Evolutionary conservation across 371 early-diverging fungal species (phyloP), one percentile per base, ranked within the genome.

Genomic region (Zychaea mexicana): DNA sequence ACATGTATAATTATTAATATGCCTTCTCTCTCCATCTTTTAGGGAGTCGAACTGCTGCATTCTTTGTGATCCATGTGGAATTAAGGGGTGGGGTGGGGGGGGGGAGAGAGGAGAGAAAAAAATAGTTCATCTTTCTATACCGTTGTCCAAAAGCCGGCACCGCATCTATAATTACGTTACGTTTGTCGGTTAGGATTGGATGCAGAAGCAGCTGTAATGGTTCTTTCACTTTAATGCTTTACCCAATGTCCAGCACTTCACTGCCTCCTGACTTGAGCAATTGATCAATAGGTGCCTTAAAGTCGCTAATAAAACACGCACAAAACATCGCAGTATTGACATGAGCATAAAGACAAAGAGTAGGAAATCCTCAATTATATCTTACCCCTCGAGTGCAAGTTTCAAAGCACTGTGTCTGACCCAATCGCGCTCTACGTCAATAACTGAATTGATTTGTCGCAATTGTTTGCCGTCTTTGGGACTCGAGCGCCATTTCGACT

Each of bases 231-330:
- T n/a, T n/a, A 26, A 9, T 30, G 2, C 46, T 39, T 27, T 78
- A 74, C 78, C 79, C 79, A 33, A 79, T 68, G 57, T 79, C 79
- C 36, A 79, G 54, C 36, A 79, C 76, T 71, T 79, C 79, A 33
- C 69, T 64, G 0, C 79, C 79, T 26, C 79, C 79, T 12, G 76
- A 71, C 47, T 74, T 70, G 21, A 79, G 53, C 33, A 70, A 53
- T 42, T 74, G 57, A 22, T 76, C 58, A 15, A 76, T 56, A 17
- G 79, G 79, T 46, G 79, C 79, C 33, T 72, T 73, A 66, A 70
- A 79, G 65, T 79, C 74, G 24, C 76, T 79, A 57, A 33, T 33
- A 33, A 33, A 8, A 33, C 49, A 49, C 24, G n/a, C 38, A 36
- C 38, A 36, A n/a, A n/a, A n/a, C n/a, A n/a, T n/a, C n/a, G n/a